A percentile compares a stretch with the other conserved stretches of the same genome.
phyloP scores from a whole-genome alignment of 441 rosid species.

The Erysimum cheiri region DNA sequence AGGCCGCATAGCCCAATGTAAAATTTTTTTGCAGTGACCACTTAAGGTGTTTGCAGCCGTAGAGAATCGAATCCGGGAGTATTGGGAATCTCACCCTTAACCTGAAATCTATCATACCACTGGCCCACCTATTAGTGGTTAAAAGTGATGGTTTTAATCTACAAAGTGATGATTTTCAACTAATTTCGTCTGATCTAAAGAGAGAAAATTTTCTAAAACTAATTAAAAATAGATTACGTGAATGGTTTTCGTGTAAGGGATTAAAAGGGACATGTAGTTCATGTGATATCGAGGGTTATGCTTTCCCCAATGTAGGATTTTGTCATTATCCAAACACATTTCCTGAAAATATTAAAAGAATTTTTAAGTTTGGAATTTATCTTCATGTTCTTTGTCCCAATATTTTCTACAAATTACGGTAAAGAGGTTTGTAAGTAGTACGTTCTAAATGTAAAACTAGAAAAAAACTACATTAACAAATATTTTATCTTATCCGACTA shows the following conservation, averaged over 20 bases:
- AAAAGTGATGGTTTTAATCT: not conserved
- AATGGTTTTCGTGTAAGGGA: slow-evolving; percentile 33
- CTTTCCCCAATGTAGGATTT: slow-evolving; percentile 1
- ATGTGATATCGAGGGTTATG: slow-evolving; percentile 27
- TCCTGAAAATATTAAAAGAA: not conserved
- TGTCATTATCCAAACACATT: slow-evolving; percentile 21
- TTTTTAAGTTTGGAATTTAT: too few species aligned
- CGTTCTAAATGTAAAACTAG: not conserved
- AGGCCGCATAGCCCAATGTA: too few species aligned
- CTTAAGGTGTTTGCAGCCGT: too few species aligned
- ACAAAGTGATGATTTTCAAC: not conserved
- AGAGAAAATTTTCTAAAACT: not conserved
- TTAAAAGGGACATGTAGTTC: slow-evolving; percentile 34
- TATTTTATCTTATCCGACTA: not conserved
- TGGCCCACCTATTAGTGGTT: too few species aligned
- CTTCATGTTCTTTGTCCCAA: too few species aligned
- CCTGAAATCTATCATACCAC: too few species aligned
- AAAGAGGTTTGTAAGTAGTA: not conserved
- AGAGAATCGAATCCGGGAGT: too few species aligned
- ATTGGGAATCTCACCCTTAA: too few species aligned
- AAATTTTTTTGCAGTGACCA: too few species aligned
- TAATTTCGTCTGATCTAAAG: not conserved
- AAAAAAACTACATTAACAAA: not conserved
- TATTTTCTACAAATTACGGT: too few species aligned
- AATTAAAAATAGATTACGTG: not conserved